phyloP scores from a whole-genome alignment of 1,284 basidiomycete genomes.

The Kwoniella shivajii region DNA sequence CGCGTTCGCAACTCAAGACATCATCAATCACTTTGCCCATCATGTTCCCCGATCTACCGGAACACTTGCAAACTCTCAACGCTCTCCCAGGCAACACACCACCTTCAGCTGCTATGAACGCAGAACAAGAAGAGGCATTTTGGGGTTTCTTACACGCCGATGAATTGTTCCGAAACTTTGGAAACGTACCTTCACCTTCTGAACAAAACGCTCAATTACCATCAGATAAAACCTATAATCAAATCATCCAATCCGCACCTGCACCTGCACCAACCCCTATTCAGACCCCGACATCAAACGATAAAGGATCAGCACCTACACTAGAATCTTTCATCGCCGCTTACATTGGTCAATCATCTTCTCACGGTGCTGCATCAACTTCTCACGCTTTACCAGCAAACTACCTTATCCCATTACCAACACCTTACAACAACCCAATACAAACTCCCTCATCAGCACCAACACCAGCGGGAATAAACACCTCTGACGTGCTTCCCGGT shows the following conservation, averaged over 20 bases:
- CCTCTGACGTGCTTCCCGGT: conserved; percentile 29
- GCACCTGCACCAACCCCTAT: conserved; percentile 13
- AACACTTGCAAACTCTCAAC: conserved; percentile 43
- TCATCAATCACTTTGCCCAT: background rate
- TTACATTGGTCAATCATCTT: conserved; percentile 33
- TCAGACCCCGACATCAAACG: conserved; percentile 7
- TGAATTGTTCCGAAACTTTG: conserved; percentile 48
- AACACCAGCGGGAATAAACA: conserved; percentile 26
- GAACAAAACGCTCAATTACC: conserved; percentile 16
- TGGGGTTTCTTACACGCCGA: conserved; percentile 51
- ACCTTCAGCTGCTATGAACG: conserved; percentile 35
- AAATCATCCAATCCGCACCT: conserved; percentile 20
- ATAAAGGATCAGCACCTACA: conserved; percentile 24
- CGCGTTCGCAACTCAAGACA: too few species aligned
- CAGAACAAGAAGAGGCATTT: conserved; percentile 47
- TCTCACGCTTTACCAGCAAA: conserved; percentile 8
- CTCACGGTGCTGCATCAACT: conserved; percentile 6
- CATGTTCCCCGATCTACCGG: conserved; percentile 40
- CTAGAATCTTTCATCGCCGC: conserved; percentile 51
- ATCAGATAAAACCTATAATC: background rate
- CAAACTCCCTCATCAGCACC: conserved; percentile 14
- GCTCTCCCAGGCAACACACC: conserved; percentile 40
- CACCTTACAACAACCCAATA: conserved; percentile 17
- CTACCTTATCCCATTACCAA: conserved; percentile 31
- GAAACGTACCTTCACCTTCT: conserved; percentile 31